Percentiles rank a stretch among this genome's conserved stretches.
These are phyloP conservation scores for Ganoderma lucidum DNA, from an alignment of 1,284 basidiomycete genomes.

Conservation along the genomic window DNA sequence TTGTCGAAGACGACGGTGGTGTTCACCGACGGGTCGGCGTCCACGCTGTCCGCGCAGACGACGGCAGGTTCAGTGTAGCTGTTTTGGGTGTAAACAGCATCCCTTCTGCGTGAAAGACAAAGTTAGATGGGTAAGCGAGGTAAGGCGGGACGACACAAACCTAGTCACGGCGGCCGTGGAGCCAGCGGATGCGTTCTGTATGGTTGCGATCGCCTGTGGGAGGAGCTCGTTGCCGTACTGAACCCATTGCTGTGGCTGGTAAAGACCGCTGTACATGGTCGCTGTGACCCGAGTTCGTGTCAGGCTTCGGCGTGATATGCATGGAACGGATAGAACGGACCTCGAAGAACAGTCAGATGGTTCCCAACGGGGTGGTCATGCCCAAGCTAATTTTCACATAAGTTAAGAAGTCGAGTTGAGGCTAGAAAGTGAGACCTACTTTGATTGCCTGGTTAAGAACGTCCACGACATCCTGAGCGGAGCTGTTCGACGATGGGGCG, in stretches of 20 bases:
- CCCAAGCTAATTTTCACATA: not conserved
- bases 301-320: not conserved
- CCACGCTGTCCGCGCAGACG: slow-evolving; percentile 35
- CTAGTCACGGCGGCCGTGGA: not conserved
- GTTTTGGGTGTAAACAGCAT: slow-evolving; percentile 1
- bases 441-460: slow-evolving; percentile 17
- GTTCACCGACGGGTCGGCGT: slow-evolving; percentile 28
- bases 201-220: not conserved
- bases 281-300: not conserved
- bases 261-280: slow-evolving; percentile 14
- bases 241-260: slow-evolving; percentile 22
- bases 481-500: slow-evolving; percentile 14
- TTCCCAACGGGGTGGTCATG: slow-evolving; percentile 19
- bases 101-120: not conserved
- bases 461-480: slow-evolving; percentile 23
- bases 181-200: not conserved
- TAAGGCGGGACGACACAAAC: not conserved
- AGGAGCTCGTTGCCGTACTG: slow-evolving; percentile 15
- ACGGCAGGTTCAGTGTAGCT: slow-evolving; percentile 30
- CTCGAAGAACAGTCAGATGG: slow-evolving; percentile 17
- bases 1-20: slow-evolving; percentile 32
- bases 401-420: not conserved
- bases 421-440: not conserved
- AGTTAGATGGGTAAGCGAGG: not conserved
- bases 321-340: not conserved